Evolutionary conservation across 2,329 filamentous ascomycete genomes (phyloP).

Genomic region (Ophiostoma ulmi): DNA sequence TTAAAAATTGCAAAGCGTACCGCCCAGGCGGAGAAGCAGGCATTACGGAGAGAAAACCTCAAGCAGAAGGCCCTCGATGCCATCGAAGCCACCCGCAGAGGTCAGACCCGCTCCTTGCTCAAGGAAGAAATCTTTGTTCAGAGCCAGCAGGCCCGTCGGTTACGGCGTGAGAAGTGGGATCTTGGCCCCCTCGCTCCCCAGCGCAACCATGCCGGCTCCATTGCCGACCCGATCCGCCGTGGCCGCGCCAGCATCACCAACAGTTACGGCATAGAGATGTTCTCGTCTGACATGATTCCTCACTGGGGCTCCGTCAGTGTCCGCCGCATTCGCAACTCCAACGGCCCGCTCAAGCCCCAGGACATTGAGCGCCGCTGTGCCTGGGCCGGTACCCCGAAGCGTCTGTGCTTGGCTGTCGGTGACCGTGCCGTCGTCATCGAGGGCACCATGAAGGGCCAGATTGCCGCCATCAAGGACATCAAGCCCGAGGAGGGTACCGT

Average conservation of each 20-base stretch:
- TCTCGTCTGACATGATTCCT: conserved; percentile 23
- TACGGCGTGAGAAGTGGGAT: conserved; percentile 70
- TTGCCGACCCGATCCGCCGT: conserved; percentile 25
- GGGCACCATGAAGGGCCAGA: conserved; percentile 76
- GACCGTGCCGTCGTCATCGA: conserved; percentile 80
- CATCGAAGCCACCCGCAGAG: conserved; percentile 5
- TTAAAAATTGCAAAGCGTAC: conserved; percentile 66
- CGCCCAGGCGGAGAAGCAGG: conserved; percentile 61
- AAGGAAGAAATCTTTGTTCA: conserved; percentile 33
- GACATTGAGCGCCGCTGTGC: conserved; percentile 43
- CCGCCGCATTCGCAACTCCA: conserved; percentile 24
- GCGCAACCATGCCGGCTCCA: conserved; percentile 46
- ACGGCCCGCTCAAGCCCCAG: conserved; percentile 26
- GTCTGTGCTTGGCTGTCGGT: conserved; percentile 58
- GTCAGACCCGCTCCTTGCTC: conserved; percentile 33
- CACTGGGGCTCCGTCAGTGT: conserved; percentile 28
- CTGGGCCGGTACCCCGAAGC: conserved; percentile 52
- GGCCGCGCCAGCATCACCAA: conserved; percentile 20
- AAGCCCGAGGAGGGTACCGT: conserved; percentile 52
- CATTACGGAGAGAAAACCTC: conserved; percentile 41
- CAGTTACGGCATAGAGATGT: conserved; percentile 25
- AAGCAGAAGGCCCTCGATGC: conserved; percentile 11
- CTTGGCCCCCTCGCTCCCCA: conserved; percentile 73
- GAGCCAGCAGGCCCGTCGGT: conserved; percentile 38
- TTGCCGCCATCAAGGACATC: conserved; percentile 64